phyloP scores from a whole-genome alignment of 1,139 yeast species.

The Taphrina wiesneri region DNA sequence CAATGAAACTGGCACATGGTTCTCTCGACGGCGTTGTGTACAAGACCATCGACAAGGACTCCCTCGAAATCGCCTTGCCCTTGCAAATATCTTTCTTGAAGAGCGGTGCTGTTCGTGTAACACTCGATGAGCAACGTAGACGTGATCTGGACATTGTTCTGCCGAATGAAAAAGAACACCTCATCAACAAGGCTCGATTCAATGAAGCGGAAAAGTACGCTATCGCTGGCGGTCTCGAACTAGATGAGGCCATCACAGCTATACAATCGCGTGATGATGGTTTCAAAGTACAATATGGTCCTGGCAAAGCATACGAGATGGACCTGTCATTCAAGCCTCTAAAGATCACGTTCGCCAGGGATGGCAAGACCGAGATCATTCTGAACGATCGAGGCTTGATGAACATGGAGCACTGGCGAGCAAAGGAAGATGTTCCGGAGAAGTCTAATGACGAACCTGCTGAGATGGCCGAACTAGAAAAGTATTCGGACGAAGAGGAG shows the following conservation, averaged over 20 bases:
- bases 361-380: conserved; percentile 54
- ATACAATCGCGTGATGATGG: conserved; percentile 32
- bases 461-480: conserved; percentile 35
- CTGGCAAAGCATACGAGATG: conserved; percentile 47
- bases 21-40: conserved; percentile 51
- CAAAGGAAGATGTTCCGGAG: conserved; percentile 37
- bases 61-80: conserved; percentile 51
- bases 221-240: conserved; percentile 47
- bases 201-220: conserved; percentile 65
- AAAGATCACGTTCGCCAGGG: conserved; percentile 53
- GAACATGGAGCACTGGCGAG: conserved; percentile 77
- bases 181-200: conserved; percentile 51
- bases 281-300: conserved; percentile 51
- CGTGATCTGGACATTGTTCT: conserved; percentile 46
- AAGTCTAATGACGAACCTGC: conserved; percentile 44
- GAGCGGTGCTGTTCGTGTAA: conserved; percentile 59
- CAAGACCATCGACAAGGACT: conserved; percentile 48
- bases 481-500: conserved; percentile 33
- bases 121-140: conserved; percentile 62
- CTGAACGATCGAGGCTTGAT: conserved; percentile 69
- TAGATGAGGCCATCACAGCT: conserved; percentile 36
- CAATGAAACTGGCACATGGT: conserved; percentile 47
- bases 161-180: conserved; percentile 32
- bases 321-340: conserved; percentile 56
- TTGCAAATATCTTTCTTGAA: conserved; percentile 59